Conservation (phyloP, 1,284 basidiomycete genomes). For the Athelia sp. region DNA sequence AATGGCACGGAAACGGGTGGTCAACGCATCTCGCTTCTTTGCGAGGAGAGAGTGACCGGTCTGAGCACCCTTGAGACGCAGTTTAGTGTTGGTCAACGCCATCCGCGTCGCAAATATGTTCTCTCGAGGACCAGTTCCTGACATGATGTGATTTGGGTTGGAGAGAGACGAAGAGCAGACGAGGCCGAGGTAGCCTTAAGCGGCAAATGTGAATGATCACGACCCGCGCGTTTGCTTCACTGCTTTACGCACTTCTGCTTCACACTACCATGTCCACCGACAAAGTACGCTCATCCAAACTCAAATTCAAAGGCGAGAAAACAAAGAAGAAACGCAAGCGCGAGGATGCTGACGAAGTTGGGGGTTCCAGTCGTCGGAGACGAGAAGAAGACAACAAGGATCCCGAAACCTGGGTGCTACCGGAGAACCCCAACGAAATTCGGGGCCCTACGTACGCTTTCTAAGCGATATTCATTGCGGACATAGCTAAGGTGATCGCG, state of each 20-base stretch:
- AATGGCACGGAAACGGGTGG: conserved; percentile 88
- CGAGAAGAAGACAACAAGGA: conserved; percentile 54
- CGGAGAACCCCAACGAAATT: conserved; percentile 66
- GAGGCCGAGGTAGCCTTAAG: not conserved
- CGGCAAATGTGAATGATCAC: not conserved
- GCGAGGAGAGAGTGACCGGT: conserved; percentile 96
- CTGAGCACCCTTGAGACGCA: conserved; percentile 92
- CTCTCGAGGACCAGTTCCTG: conserved; percentile 84
- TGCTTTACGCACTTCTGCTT: not conserved
- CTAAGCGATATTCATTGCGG: not conserved
- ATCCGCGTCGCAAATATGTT: conserved; percentile 93
- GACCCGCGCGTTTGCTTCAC: not conserved
- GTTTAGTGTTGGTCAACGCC: conserved; percentile 93
- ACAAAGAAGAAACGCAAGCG: conserved; percentile 75
- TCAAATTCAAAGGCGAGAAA: conserved; percentile 88
- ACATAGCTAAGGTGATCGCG: not conserved
- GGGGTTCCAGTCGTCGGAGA: conserved; percentile 41
- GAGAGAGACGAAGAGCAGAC: not conserved
- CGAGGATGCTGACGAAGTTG: conserved; percentile 44
- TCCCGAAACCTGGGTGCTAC: conserved; percentile 75
- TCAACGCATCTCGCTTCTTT: conserved; percentile 96
- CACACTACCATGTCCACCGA: conserved; percentile 35
- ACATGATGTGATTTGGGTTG: conserved; percentile 55
- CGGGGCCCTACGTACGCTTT: conserved; percentile 62
- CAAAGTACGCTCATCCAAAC: conserved; percentile 60